Conservation (phyloP, 495 filamentous ascomycete species). For the Xylaria scruposa region DNA sequence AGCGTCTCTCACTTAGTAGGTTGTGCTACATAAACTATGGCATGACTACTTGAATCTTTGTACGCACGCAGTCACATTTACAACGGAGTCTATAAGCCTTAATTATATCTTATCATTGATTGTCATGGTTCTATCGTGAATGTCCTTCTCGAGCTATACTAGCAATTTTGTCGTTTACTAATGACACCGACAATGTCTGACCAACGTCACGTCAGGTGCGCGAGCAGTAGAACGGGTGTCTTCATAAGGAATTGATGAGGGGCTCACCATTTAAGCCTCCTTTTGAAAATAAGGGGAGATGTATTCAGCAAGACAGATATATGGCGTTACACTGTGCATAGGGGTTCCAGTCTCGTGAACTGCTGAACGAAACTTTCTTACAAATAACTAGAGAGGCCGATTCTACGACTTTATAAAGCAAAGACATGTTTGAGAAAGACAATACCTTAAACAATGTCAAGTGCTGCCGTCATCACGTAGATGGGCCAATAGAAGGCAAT, state of each 20-base stretch:
- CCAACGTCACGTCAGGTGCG: neutral
- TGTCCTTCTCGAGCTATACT: neutral
- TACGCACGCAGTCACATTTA: neutral
- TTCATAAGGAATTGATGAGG: neutral
- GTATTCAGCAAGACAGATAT: no score
- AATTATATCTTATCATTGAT: neutral
- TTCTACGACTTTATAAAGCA: neutral
- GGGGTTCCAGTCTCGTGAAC: no score
- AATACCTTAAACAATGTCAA: neutral
- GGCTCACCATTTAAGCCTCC: neutral
- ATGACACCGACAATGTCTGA: neutral
- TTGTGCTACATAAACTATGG: neutral
- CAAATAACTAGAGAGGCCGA: neutral
- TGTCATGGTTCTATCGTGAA: neutral
- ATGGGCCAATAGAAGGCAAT: neutral
- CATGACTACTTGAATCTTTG: neutral
- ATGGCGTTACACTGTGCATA: no score
- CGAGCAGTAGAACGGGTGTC: neutral
- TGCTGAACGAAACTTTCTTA: neutral
- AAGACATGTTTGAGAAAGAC: neutral
- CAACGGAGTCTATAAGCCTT: neutral
- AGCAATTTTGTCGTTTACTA: neutral
- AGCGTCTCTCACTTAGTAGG: neutral
- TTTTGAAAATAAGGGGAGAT: no score
- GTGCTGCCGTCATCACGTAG: neutral